Evolutionary conservation across 495 filamentous ascomycete species (phyloP).

Genomic region (Chaetomium fimeti): DNA sequence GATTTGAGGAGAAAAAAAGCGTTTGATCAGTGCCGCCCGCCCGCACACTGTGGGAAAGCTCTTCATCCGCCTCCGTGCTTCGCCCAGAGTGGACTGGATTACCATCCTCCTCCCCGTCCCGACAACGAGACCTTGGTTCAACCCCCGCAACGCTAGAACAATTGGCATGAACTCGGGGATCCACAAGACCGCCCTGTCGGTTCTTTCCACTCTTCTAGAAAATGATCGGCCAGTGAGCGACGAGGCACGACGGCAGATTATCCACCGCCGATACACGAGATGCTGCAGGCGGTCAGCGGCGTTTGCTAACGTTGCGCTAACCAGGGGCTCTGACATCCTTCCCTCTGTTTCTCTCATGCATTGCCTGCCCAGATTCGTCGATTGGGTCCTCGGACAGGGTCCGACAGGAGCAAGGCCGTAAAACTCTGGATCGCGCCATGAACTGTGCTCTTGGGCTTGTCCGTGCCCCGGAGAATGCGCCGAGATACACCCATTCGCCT

Average conservation of each 20-base stretch:
- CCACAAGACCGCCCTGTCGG: slow-evolving; percentile 1
- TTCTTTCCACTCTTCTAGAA: slow-evolving; percentile 6
- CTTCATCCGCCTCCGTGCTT: not conserved
- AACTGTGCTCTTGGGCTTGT: slow-evolving; percentile 1
- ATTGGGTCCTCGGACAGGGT: too few species aligned
- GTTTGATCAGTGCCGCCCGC: not conserved
- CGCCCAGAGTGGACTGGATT: not conserved
- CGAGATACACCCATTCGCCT: slow-evolving; percentile 10
- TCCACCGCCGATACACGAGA: slow-evolving; percentile 8
- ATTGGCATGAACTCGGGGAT: not conserved
- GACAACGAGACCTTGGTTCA: not conserved
- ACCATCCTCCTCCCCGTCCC: not conserved
- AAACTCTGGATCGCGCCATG: not conserved
- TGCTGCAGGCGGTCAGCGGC: slow-evolving; percentile 23
- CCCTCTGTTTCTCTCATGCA: not conserved
- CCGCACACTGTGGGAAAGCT: not conserved
- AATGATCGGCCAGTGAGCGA: slow-evolving; percentile 5
- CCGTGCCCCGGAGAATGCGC: slow-evolving; percentile 8
- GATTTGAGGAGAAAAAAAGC: not conserved
- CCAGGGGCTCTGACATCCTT: slow-evolving; percentile 21
- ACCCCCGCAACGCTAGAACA: slow-evolving; percentile 3
- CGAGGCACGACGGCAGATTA: not conserved
- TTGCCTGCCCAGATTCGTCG: not conserved
- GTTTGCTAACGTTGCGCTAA: slow-evolving; percentile 20
- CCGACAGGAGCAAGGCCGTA: not conserved